phyloP scores from a whole-genome alignment of 805 yeast species.

The Lachancea dasiensis region DNA sequence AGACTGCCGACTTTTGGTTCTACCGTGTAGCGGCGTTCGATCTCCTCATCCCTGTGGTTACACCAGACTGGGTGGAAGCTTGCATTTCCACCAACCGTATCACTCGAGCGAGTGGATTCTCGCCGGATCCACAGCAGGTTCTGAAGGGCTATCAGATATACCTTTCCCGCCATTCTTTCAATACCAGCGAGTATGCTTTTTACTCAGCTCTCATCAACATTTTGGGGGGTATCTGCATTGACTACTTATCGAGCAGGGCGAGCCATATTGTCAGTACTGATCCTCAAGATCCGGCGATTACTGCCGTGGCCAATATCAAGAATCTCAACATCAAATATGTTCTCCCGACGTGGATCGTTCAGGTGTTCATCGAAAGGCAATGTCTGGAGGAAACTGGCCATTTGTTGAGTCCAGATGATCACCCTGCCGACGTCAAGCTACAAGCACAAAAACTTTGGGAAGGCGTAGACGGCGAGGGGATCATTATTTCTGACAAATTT shows the following conservation, averaged over 20 bases:
- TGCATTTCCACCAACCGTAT: slow-evolving; percentile 19
- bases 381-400: slow-evolving; percentile 51
- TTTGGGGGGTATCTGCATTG: slow-evolving; percentile 71
- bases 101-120: slow-evolving; percentile 36
- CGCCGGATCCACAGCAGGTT: slow-evolving; percentile 66
- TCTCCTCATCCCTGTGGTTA: slow-evolving; percentile 28
- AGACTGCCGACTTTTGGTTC: slow-evolving; percentile 23
- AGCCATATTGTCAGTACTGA: slow-evolving; percentile 70
- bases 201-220: slow-evolving; percentile 53
- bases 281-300: slow-evolving; percentile 51
- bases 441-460: slow-evolving; percentile 7
- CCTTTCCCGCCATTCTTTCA: slow-evolving; percentile 48
- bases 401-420: slow-evolving; percentile 34
- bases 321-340: slow-evolving; percentile 50
- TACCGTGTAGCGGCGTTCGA: slow-evolving; percentile 26
- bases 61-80: slow-evolving; percentile 23
- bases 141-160: slow-evolving; percentile 59
- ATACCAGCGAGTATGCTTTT: slow-evolving; percentile 60
- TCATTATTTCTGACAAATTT: slow-evolving; percentile 19
- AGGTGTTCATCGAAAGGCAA: slow-evolving; percentile 50
- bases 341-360: slow-evolving; percentile 74
- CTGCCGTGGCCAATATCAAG: slow-evolving; percentile 42
- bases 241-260: slow-evolving; percentile 56
- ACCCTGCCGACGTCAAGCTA: slow-evolving; percentile 6
- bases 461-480: not conserved